Evolutionary conservation across 2,329 filamentous ascomycete species (phyloP).

Genomic region (Rhexocercosporidium sp.): DNA sequence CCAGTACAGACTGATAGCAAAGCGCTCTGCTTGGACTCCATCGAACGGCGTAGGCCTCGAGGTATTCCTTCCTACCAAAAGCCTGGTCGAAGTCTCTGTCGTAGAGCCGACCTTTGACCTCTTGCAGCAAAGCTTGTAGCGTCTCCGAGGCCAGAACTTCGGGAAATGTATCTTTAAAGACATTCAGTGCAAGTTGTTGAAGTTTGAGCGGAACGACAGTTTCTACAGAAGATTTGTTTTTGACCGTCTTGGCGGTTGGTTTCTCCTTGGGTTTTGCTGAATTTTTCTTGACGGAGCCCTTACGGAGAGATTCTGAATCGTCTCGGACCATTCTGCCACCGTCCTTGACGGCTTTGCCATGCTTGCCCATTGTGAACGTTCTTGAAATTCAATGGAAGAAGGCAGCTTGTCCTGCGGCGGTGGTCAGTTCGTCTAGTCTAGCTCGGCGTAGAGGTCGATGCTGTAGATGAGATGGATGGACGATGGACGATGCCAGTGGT

Average conservation of each 20-base stretch:
- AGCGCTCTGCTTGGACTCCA: conserved; percentile 90
- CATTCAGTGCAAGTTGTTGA: conserved; percentile 74
- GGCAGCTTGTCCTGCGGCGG: background rate
- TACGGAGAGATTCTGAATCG: conserved; percentile 7
- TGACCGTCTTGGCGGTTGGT: background rate
- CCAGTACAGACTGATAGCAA: conserved; percentile 71
- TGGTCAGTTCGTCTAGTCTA: background rate
- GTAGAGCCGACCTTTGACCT: conserved; percentile 85
- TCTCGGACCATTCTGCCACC: conserved; percentile 8
- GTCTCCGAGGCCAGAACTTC: conserved; percentile 51
- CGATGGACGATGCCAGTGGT: no score
- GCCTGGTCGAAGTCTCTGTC: conserved; percentile 82
- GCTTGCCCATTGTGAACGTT: background rate
- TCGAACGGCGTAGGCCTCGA: conserved; percentile 83
- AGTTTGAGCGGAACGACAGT: conserved; percentile 52
- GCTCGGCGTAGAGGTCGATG: no score
- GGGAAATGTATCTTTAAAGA: conserved; percentile 72
- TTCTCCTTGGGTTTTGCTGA: background rate
- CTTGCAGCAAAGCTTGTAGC: conserved; percentile 69
- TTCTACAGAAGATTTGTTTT: conserved; percentile 6
- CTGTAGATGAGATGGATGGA: no score
- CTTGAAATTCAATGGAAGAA: no score
- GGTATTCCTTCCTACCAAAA: conserved; percentile 72
- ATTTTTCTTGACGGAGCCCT: conserved; percentile 1
- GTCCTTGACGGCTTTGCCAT: conserved; percentile 9